Base-by-base conservation (phyloP, 2,329 filamentous ascomycete genomes). In the Cladophialophora chaetospira region DNA sequence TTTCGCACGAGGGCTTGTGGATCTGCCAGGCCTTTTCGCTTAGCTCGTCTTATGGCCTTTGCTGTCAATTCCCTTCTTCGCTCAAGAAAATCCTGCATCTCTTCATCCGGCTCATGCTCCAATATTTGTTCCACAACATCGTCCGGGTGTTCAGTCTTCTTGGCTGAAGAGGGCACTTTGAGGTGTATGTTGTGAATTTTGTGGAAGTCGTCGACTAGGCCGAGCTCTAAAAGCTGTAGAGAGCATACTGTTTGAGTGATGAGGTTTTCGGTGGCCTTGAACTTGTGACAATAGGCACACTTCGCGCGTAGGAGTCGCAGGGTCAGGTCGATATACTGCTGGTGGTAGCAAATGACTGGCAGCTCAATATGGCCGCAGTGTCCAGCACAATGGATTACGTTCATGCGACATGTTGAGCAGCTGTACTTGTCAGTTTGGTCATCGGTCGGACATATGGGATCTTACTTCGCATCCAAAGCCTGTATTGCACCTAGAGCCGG, bases 331-430 rank as follows among this genome's bases (percentile, higher is more conserved):
- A 99, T 88, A 69, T 97, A 97, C 1, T 91, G 88, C n/a, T 93
- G 90, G 73, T 99, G 93, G 72, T 97, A 99, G 50, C 97, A 89
- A 44, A 89, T 90, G 10, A 92, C 88, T 11, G 94, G 92, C 10
- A 99, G 85, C 67, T 97, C 91, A 71, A 99, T 96, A 70, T 99
- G 94, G 51, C 94, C 95, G 58, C 88, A 84, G 77, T 99, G 95
- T 55, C 95, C 95, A 5, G 93, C 91, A 71, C 95, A 99, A 66
- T 84, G 84, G 69, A 86, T 82, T 60, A 86, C 87, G 68, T 87
- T 88, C 64, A 96, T 82, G 65, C 93, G 90, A 76, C 94, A 99
- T 72, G 94, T 99, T 67, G 91, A 82, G 77, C 94, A 99, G 70
- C 91, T 96, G 31, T 21, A 35, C 42, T 21, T 45, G 45, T 60